Percentiles rank a stretch among this genome's conserved stretches.
Evolutionary conservation across 345 rosid genomes (phyloP).

Genomic region (Citrus australasica): DNA sequence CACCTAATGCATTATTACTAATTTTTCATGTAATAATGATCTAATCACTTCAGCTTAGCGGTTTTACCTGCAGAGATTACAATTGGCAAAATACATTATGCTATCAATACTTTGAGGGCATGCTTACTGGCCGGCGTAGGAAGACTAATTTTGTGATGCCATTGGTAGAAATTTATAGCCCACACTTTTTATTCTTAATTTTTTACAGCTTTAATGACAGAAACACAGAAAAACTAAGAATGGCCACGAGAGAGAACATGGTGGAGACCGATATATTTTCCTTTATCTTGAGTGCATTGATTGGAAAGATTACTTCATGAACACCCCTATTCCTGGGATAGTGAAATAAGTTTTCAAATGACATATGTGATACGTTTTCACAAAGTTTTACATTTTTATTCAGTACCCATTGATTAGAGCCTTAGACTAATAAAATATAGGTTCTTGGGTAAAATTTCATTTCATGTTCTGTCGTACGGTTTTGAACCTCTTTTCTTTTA

Average conservation of each 20-base stretch:
- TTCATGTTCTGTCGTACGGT: too few species aligned
- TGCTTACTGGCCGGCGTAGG: conserved; percentile 31
- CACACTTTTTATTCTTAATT: conserved; percentile 34
- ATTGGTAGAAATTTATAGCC: conserved; percentile 32
- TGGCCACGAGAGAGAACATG: conserved; percentile 24
- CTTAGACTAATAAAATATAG: too few species aligned
- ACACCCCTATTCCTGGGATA: conserved; percentile 60
- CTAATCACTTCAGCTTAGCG: conserved; percentile 28
- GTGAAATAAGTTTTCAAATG: neutral
- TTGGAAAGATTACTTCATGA: conserved; percentile 42
- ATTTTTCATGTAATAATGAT: too few species aligned
- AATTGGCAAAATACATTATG: conserved; percentile 42
- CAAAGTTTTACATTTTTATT: too few species aligned
- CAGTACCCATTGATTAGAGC: too few species aligned
- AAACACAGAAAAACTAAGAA: conserved; percentile 14
- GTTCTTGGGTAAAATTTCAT: too few species aligned
- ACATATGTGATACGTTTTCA: too few species aligned
- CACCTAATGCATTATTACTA: too few species aligned
- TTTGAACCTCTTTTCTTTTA: too few species aligned
- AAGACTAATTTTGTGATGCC: conserved; percentile 55
- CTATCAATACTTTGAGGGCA: conserved; percentile 37
- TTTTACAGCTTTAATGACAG: too few species aligned
- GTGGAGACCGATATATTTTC: conserved; percentile 25
- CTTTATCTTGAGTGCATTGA: conserved; percentile 51
- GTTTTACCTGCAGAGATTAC: conserved; percentile 31